Evolutionary conservation across 148 eudicot genomes (phyloP).

Genomic region (Polygonum maritimum): DNA sequence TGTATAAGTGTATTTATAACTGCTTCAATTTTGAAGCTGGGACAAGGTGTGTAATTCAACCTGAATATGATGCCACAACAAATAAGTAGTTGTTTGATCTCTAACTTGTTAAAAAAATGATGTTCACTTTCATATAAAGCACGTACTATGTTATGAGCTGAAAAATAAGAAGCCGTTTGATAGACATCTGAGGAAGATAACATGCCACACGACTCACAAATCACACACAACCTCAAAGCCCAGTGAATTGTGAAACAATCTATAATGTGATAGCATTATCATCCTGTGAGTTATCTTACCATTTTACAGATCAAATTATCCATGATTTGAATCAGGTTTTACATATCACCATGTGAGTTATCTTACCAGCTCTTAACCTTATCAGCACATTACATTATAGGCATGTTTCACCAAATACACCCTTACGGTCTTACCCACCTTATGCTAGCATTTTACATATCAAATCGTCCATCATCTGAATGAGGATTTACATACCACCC

Average conservation of each 20-base stretch:
- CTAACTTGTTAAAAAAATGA: neutral
- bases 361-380: too few species aligned
- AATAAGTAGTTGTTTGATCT: too few species aligned
- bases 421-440: too few species aligned
- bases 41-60: conserved; percentile 45
- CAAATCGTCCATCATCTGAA: too few species aligned
- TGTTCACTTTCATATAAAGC: neutral
- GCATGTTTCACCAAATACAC: too few species aligned
- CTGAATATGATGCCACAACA: neutral
- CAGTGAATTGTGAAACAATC: neutral
- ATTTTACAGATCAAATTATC: too few species aligned
- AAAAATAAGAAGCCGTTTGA: neutral
- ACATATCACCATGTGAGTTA: too few species aligned
- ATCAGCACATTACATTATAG: too few species aligned
- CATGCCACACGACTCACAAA: neutral
- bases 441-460: too few species aligned
- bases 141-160: neutral
- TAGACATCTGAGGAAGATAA: neutral
- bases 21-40: conserved; percentile 92
- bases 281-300: neutral
- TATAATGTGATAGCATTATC: neutral
- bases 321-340: too few species aligned
- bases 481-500: too few species aligned
- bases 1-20: conserved; percentile 88
- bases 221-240: neutral